Evolutionary conservation across 306 rosid genomes (phyloP).

Genomic region (Ormosia emarginata): DNA sequence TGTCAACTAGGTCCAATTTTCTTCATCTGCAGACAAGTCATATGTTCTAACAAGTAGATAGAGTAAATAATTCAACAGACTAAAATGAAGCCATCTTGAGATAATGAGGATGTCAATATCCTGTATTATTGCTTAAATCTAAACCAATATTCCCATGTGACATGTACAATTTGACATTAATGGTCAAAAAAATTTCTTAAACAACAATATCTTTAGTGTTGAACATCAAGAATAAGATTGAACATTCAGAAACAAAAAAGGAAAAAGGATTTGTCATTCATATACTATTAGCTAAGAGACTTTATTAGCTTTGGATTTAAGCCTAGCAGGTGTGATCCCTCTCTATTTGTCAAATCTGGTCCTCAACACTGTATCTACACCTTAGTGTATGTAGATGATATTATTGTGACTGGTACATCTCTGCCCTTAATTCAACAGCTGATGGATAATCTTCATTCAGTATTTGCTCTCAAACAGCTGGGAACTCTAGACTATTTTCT

Average conservation of each 20-base stretch:
- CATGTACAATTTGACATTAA: not conserved
- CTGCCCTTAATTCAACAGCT: too few relatives aligned
- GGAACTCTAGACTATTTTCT: too few relatives aligned
- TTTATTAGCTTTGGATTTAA: too few relatives aligned
- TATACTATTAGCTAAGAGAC: not conserved
- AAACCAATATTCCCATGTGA: slow-evolving; percentile 1
- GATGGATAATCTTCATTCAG: too few relatives aligned
- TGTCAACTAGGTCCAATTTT: slow-evolving; percentile 1
- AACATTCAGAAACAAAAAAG: not conserved
- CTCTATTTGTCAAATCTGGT: too few relatives aligned
- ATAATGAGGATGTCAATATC: not conserved
- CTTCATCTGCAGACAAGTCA: not conserved
- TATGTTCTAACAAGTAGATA: not conserved
- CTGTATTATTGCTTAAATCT: not conserved
- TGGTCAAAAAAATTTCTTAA: not conserved
- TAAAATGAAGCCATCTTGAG: not conserved
- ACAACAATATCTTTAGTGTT: not conserved
- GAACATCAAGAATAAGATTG: not conserved
- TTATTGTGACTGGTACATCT: too few relatives aligned
- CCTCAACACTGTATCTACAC: too few relatives aligned
- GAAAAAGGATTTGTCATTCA: slow-evolving; percentile 1
- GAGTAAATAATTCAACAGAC: slow-evolving; percentile 8
- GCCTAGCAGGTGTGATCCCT: too few relatives aligned
- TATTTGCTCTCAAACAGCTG: too few relatives aligned
- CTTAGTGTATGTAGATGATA: too few relatives aligned